Conservation (phyloP, 2,329 filamentous ascomycete genomes). For the Mollisia scopiformis region DNA sequence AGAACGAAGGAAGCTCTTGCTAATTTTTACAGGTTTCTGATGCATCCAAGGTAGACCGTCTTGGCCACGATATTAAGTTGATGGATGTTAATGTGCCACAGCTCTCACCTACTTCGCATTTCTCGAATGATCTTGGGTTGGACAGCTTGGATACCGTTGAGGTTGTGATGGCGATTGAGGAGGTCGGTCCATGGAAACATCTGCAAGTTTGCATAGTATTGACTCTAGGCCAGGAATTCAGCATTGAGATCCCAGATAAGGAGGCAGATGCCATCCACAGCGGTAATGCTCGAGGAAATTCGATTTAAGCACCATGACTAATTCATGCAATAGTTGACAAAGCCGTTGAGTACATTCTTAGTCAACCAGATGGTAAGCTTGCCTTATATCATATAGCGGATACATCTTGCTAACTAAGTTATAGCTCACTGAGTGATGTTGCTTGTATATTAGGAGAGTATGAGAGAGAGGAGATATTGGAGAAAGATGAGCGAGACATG, state of each 20-base stretch:
- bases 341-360: conserved; percentile 75
- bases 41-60: conserved; percentile 57
- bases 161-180: conserved; percentile 99
- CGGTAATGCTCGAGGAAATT: conserved; percentile 49
- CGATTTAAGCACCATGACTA: too few relatives aligned
- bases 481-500: conserved; percentile 14
- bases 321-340: conserved; percentile 62
- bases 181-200: conserved; percentile 57
- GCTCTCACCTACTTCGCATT: conserved; percentile 86
- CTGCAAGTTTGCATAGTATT: conserved; percentile 18
- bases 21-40: conserved; percentile 63
- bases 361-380: conserved; percentile 72
- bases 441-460: conserved; percentile 33
- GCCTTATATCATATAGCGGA: neutral
- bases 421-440: conserved; percentile 35
- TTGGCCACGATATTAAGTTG: neutral
- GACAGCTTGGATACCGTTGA: conserved; percentile 98
- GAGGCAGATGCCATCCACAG: conserved; percentile 78
- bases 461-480: conserved; percentile 8
- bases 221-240: conserved; percentile 54
- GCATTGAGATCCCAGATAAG: conserved; percentile 82
- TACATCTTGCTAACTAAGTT: conserved; percentile 12
- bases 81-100: conserved; percentile 42
- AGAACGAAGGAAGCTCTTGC: conserved; percentile 16
- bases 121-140: conserved; percentile 94